These are phyloP conservation scores for Climacium dendroides DNA, from an alignment of 225 moss, liverwort and hornwort genomes.

Conservation along the genomic window DNA sequence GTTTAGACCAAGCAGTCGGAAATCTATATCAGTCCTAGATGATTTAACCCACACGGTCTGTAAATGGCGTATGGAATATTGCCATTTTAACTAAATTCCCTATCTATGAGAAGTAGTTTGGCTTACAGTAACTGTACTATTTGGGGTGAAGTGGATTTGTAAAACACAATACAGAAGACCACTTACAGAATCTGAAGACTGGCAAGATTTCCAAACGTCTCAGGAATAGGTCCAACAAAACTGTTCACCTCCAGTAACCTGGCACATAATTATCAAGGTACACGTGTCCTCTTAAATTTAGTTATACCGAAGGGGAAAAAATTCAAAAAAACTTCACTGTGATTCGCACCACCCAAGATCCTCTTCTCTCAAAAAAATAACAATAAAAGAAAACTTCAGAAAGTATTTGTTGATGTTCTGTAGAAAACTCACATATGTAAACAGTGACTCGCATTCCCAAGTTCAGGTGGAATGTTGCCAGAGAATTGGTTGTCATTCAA, in stretches of 20 bases:
- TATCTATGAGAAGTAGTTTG: neutral
- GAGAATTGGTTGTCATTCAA: slow-evolving; percentile 4
- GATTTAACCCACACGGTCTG: too few relatives aligned
- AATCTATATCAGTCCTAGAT: too few relatives aligned
- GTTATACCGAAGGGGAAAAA: neutral
- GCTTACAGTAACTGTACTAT: too few relatives aligned
- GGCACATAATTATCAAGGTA: neutral
- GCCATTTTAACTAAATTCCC: too few relatives aligned
- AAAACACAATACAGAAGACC: neutral
- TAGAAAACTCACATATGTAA: slow-evolving; percentile 5
- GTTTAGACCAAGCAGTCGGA: too few relatives aligned
- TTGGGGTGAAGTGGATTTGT: neutral
- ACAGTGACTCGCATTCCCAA: neutral
- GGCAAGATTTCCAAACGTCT: slow-evolving; percentile 17
- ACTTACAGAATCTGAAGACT: slow-evolving; percentile 33
- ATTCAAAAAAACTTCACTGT: neutral
- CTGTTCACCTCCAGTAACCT: slow-evolving; percentile 24
- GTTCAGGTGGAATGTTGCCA: slow-evolving; percentile 3
- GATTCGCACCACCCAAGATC: neutral
- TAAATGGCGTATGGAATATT: too few relatives aligned
- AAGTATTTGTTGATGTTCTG: neutral
- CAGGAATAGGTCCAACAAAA: slow-evolving; percentile 20
- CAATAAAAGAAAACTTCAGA: neutral
- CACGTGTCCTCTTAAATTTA: neutral
- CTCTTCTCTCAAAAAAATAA: neutral